Base-by-base conservation (phyloP, 2,329 filamentous ascomycete genomes). In the Zasmidium angulare region DNA sequence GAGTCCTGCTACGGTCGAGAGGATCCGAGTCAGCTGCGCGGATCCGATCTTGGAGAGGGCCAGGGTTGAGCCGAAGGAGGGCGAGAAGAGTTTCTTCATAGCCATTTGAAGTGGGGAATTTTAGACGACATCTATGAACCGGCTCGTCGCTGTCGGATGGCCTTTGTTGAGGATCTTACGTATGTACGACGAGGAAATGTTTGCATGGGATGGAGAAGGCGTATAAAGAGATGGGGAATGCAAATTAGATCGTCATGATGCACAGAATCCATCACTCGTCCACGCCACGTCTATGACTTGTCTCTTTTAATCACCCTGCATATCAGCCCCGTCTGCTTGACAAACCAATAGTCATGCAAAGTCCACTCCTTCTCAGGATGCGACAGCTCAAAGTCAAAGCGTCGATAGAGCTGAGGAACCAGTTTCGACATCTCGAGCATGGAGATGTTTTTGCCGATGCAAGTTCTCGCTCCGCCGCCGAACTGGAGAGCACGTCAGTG, bases 11-110 rank as follows among this genome's bases (percentile, higher is more conserved):
- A 96, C 92, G 52, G 85, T 89, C 0, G 92, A 96, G 81, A 84
- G 90, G 68, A 93, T 96, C 63, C 79, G 92, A 66, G 77, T 92
- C 54, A 84, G 84, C 26, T 95, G 90, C 71, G 90, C 88, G 54
- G 91, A 96, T 77, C 89, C 90, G 2, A 93, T 96, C 71, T 81
- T 96, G 72, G 86, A 87, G 79, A 81, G 86, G 70, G 86, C 87
- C 7, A 82, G 84, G 74, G 91, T 96, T 9, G 69, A 78, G 72
- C 84, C 89, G 2, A 82, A 82, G 76, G 88, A 92, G 61, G 91
- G 90, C 0, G 91, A 96, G 82, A 89, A 89, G 85, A 90, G 86
- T 66, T 96, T 93, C 74, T 96, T 96, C 68, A 77, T 87, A 64
- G 75, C 75, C 55, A 85, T 84, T 61, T 82, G 66, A 65, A 3